Evolutionary conservation across 2,329 filamentous ascomycete genomes (phyloP), one percentile per base, ranked within the genome.

Genomic region (Fusarium palustre): DNA sequence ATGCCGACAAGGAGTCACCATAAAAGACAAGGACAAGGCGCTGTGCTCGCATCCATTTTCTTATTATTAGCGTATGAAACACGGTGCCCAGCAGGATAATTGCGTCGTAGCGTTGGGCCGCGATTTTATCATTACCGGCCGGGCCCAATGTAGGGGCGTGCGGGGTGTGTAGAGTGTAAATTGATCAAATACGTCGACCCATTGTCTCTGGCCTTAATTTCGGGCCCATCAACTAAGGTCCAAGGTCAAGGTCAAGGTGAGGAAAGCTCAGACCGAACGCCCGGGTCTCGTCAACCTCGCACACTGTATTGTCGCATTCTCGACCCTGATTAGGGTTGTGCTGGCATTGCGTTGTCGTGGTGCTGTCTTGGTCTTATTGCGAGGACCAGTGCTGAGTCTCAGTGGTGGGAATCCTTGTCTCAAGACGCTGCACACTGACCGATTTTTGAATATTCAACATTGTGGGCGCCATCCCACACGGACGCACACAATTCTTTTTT

Each of bases 31-130:
- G 67, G 69, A 65, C 55, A 53, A 62, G 60, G 59, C 57, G 49
- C 49, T 48, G 59, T 41, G 56, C 49, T 55, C 49, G 47, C 38
- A 54, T 45, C 56, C 63, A 57, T 68, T 72, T 71, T 64, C 58
- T 70, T 64, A 59, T 70, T 70, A 70, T 73, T 73, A 73, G 71
- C 66, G 64, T 74, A 70, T 69, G 71, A 73, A 74, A 73, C 71
- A 73, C 69, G 71, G 67, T 72, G 71, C 67, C 62, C 62, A 70
- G 65, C 69, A 73, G 58, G 65, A 63, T 59, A 64, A 72, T 72
- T 64, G 59, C 59, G 49, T 70, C 54, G 64, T 68, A 47, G 58
- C 59, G 72, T 74, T 74, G 72, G 72, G 72, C 70, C 70, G 69
- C 67, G 62, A 74, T 68, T 70, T 73, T 62, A 60, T 68, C 69